A percentile compares a stretch with the other conserved stretches of the same genome.
Conservation (phyloP, 2,329 filamentous ascomycete genomes). For the Cladosporium phlei region DNA sequence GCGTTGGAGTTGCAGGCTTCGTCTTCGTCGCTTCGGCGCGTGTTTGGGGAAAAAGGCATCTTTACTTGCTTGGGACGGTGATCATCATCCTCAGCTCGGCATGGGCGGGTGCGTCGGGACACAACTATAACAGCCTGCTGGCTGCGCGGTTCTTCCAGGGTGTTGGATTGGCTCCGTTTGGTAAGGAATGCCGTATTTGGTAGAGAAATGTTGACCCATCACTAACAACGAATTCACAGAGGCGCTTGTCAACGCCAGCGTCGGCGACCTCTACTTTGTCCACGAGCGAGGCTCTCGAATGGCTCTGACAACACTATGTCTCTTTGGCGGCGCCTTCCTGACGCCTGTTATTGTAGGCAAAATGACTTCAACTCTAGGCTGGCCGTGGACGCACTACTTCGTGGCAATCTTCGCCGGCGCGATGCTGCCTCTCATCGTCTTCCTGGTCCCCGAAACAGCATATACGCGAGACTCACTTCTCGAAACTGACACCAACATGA, state of each 20-base stretch:
- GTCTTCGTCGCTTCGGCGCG: slow-evolving; percentile 82
- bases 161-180: slow-evolving; percentile 75
- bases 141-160: slow-evolving; percentile 82
- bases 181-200: neutral
- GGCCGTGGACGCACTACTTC: slow-evolving; percentile 84
- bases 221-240: too few relatives aligned
- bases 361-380: slow-evolving; percentile 71
- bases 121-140: slow-evolving; percentile 66
- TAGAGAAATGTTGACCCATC: too few relatives aligned
- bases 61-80: slow-evolving; percentile 72
- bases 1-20: slow-evolving; percentile 74
- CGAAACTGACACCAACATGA: slow-evolving; percentile 62
- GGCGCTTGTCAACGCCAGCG: slow-evolving; percentile 78
- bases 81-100: slow-evolving; percentile 68
- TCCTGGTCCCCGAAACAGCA: slow-evolving; percentile 81
- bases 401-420: slow-evolving; percentile 75
- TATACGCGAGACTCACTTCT: slow-evolving; percentile 62
- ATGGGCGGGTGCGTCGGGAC: slow-evolving; percentile 69
- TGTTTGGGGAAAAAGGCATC: slow-evolving; percentile 88
- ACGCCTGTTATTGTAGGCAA: slow-evolving; percentile 89
- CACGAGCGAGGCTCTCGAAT: slow-evolving; percentile 78
- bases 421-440: slow-evolving; percentile 65
- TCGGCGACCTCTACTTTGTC: slow-evolving; percentile 87
- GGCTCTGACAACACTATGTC: slow-evolving; percentile 70
- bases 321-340: slow-evolving; percentile 67